Base-by-base conservation (phyloP, 2,329 filamentous ascomycete genomes). In the Westerdykella sp. region DNA sequence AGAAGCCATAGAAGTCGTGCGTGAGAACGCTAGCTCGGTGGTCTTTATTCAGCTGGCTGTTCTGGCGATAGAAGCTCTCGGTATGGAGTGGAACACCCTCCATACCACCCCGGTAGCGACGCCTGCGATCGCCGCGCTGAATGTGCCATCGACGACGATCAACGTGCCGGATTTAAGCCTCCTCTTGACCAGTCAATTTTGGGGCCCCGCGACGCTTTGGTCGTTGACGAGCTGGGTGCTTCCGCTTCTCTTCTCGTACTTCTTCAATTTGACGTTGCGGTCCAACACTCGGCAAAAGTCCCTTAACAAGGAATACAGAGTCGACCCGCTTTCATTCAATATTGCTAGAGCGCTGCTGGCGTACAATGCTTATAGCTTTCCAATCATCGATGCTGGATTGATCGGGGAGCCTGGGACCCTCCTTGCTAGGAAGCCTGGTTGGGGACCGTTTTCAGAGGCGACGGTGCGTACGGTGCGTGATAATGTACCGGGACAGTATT, bases 261-360 rank as follows among this genome's bases (percentile, higher is more conserved):
- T 96, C 65, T 85, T 95, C 78, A 97, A 97, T 69, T 68, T 96
- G 59, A 87, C 83, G 32, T 69, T 78, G 41, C 74, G 77, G 34
- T 71, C 74, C 16, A 76, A 73, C 56, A 73, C 54, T 45, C 72
- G 64, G 56, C 67, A 64, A 60, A 65, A 66, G 47, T 65, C 67
- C 14, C 57, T 60, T 3, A 66, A 64, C 41, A 58, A 65, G 15
- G 77, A 80, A 50, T 81, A 83, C 51, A 71, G 75, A 5, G 81
- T 91, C 51, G 93, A 98, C 64, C 90, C 90, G 4, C 72, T 97
- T 61, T 85, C 84, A 16, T 98, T 94, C 71, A 95, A 90, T 71
- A 82, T 97, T 44, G 80, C 80, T 56, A 95, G 95, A 73, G 90
- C 85, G 0, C 65, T 97, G 42, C 68, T 90, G 46, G 82, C 86